A percentile compares a stretch with the other conserved stretches of the same genome.
These are phyloP conservation scores for Pythium angustatum DNA, from an alignment of 352 stramenopile genomes.

Conservation along the genomic window DNA sequence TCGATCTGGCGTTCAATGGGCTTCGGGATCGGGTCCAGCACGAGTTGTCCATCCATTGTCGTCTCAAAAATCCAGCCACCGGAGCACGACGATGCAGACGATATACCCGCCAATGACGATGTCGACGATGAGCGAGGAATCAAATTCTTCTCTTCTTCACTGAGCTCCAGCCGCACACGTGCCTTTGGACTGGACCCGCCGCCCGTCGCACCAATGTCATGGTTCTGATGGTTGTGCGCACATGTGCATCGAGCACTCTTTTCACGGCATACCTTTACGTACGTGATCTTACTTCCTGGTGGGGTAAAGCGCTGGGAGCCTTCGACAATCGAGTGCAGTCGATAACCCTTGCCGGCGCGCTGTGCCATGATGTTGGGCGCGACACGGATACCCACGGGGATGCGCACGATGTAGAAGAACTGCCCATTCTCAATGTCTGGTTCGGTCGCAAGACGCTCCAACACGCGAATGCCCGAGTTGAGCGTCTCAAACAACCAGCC, in stretches of 20 bases:
- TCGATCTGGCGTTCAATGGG: slow-evolving; percentile 67
- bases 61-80: slow-evolving; percentile 86
- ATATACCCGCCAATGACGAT: slow-evolving; percentile 14
- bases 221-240: slow-evolving; percentile 43
- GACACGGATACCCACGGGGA: slow-evolving; percentile 80
- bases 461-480: slow-evolving; percentile 77
- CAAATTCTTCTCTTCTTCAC: slow-evolving; percentile 28
- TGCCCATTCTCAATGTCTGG: slow-evolving; percentile 69
- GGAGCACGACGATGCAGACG: slow-evolving; percentile 45
- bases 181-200: slow-evolving; percentile 23
- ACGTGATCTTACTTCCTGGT: slow-evolving; percentile 80
- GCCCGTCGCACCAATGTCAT: slow-evolving; percentile 12
- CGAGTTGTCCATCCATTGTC: slow-evolving; percentile 82
- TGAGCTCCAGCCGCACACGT: slow-evolving; percentile 23
- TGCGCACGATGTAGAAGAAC: slow-evolving; percentile 86
- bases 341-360: slow-evolving; percentile 76
- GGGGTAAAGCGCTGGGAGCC: slow-evolving; percentile 81
- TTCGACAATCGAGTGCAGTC: slow-evolving; percentile 83
- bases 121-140: slow-evolving; percentile 29
- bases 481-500: slow-evolving; percentile 83
- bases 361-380: slow-evolving; percentile 84
- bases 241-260: slow-evolving; percentile 65
- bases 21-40: slow-evolving; percentile 67
- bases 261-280: slow-evolving; percentile 80
- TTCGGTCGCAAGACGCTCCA: slow-evolving; percentile 64